Evolutionary conservation across 2,329 filamentous ascomycete species (phyloP).

Genomic region (Fusarium pseudonygamai): DNA sequence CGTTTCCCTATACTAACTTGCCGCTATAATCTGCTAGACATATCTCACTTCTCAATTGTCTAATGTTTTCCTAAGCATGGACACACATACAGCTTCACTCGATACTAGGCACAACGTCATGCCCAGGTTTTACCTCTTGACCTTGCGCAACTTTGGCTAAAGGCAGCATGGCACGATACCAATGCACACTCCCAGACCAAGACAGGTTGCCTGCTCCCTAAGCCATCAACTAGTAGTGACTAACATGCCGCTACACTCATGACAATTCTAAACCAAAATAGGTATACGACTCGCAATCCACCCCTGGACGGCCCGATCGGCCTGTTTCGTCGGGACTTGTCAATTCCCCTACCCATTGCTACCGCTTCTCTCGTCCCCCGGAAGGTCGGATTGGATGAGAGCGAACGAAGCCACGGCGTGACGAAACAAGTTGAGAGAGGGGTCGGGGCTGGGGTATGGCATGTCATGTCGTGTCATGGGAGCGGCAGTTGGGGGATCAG

Average conservation of each 20-base stretch:
- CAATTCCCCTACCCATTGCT: neutral
- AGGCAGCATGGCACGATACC: neutral
- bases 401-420: conserved; percentile 2
- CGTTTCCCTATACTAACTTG: neutral
- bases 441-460: conserved; percentile 6
- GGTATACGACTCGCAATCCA: neutral
- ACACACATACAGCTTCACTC: neutral
- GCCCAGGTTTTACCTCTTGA: neutral
- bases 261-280: neutral
- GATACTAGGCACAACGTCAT: neutral
- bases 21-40: neutral
- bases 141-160: neutral
- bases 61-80: neutral
- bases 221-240: neutral
- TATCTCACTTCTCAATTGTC: neutral
- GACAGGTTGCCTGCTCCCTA: neutral
- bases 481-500: conserved; percentile 19
- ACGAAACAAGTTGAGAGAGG: neutral
- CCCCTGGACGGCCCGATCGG: conserved; percentile 1
- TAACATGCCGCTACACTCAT: neutral
- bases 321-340: conserved; percentile 3
- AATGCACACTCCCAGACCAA: neutral
- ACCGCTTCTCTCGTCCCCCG: neutral
- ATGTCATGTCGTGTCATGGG: conserved; percentile 11
- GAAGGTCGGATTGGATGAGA: neutral